Percentiles rank a stretch among this genome's conserved stretches.
phyloP scores from a whole-genome alignment of 768 basidiomycete genomes.

The Dentipellis sp. region DNA sequence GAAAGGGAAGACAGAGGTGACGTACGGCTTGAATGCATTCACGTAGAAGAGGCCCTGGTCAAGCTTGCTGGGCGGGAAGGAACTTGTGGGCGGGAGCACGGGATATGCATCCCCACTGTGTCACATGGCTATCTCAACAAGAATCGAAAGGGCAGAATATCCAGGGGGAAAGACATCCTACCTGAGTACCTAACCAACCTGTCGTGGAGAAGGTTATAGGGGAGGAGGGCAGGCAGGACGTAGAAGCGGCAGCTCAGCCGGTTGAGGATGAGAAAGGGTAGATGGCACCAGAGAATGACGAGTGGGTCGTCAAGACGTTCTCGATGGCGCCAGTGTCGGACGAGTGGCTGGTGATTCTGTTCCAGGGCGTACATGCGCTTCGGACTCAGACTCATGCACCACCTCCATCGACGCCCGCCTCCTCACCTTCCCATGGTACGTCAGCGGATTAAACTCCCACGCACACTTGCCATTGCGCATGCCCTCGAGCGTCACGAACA shows the following conservation, averaged over 20 bases:
- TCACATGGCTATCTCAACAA: background rate
- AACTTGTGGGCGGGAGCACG: conserved; percentile 50
- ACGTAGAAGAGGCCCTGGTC: conserved; percentile 81
- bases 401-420: conserved; percentile 17
- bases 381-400: conserved; percentile 22
- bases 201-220: conserved; percentile 58
- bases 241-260: conserved; percentile 63
- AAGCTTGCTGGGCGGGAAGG: conserved; percentile 73
- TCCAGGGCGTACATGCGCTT: conserved; percentile 29
- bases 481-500: conserved; percentile 70
- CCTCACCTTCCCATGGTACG: conserved; percentile 58
- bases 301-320: conserved; percentile 85
- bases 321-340: conserved; percentile 57
- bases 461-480: conserved; percentile 40
- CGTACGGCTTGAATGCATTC: conserved; percentile 85
- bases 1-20: conserved; percentile 15
- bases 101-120: conserved; percentile 79
- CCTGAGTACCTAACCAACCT: conserved; percentile 73
- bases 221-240: too few species aligned
- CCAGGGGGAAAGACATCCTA: conserved; percentile 46
- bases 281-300: conserved; percentile 24
- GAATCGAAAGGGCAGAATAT: too few species aligned
- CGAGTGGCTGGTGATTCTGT: conserved; percentile 58
- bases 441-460: conserved; percentile 82
- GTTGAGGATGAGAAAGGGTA: conserved; percentile 57